Conservation (phyloP, 495 filamentous ascomycete species). For the Penicillium maclennaniae region DNA sequence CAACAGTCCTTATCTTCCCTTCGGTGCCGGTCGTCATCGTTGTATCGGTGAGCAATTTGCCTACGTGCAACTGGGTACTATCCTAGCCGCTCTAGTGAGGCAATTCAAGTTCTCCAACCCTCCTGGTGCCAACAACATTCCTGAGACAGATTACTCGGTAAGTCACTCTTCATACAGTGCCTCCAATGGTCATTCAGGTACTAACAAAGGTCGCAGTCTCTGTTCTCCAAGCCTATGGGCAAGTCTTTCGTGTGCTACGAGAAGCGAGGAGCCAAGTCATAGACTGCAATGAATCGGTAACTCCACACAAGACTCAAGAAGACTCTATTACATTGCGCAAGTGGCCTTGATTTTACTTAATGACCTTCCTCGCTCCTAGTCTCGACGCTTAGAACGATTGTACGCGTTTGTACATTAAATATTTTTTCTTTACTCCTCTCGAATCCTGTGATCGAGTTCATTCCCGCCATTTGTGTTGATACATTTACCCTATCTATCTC, state of each 20-base stretch:
- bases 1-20: conserved; percentile 53
- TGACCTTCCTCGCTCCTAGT: conserved; percentile 8
- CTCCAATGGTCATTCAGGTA: neutral
- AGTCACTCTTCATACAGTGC: conserved; percentile 7
- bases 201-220: conserved; percentile 32
- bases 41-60: conserved; percentile 58
- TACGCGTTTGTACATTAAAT: conserved; percentile 24
- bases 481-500: conserved; percentile 13
- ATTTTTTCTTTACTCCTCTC: conserved; percentile 4
- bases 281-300: conserved; percentile 5
- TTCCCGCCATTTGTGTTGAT: conserved; percentile 9
- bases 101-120: conserved; percentile 41
- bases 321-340: neutral
- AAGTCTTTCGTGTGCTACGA: conserved; percentile 43
- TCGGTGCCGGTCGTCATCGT: conserved; percentile 53
- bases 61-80: conserved; percentile 49
- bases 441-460: neutral
- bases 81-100: conserved; percentile 45
- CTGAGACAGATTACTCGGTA: conserved; percentile 51
- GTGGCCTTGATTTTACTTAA: conserved; percentile 12
- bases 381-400: conserved; percentile 8
- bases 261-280: conserved; percentile 36
- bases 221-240: conserved; percentile 49
- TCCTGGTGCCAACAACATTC: conserved; percentile 28
- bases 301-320: neutral